Percentiles rank a stretch among this genome's conserved stretches.
phyloP scores from a whole-genome alignment of 441 rosid species.

The Gossypium davidsonii region DNA sequence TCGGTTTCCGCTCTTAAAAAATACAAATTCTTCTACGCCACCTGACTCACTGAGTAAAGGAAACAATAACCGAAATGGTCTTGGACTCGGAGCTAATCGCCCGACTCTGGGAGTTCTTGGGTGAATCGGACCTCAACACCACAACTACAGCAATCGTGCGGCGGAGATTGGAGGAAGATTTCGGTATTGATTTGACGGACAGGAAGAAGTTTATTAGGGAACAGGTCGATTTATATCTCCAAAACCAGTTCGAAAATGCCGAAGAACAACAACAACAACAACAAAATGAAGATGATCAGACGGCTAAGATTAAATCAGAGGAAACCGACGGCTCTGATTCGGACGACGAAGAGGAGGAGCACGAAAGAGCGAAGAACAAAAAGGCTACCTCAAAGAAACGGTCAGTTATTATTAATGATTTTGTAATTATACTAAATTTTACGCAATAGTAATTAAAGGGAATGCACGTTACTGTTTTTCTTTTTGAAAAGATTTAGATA shows the following conservation, averaged over 20 bases:
- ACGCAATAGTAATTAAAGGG: neutral
- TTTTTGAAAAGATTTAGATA: neutral
- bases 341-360: slow-evolving; percentile 15
- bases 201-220: slow-evolving; percentile 47
- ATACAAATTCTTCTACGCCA: neutral
- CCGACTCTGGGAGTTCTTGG: slow-evolving; percentile 40
- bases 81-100: slow-evolving; percentile 46
- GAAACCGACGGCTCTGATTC: slow-evolving; percentile 25
- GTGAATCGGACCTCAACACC: slow-evolving; percentile 46
- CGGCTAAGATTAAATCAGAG: slow-evolving; percentile 29
- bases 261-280: slow-evolving; percentile 14
- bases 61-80: slow-evolving; percentile 27
- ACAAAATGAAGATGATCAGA: slow-evolving; percentile 23
- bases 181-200: slow-evolving; percentile 48
- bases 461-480: neutral
- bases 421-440: neutral
- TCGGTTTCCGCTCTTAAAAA: neutral
- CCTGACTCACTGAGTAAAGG: slow-evolving; percentile 5
- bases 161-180: slow-evolving; percentile 52
- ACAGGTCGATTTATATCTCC: slow-evolving; percentile 50
- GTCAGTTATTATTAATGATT: slow-evolving; percentile 19
- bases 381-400: slow-evolving; percentile 25
- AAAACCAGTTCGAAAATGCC: slow-evolving; percentile 31
- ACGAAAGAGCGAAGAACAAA: slow-evolving; percentile 10
- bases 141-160: slow-evolving; percentile 49